Conservation (phyloP, 2,329 filamentous ascomycete genomes). For the Aspergillus pseudonomiae region DNA sequence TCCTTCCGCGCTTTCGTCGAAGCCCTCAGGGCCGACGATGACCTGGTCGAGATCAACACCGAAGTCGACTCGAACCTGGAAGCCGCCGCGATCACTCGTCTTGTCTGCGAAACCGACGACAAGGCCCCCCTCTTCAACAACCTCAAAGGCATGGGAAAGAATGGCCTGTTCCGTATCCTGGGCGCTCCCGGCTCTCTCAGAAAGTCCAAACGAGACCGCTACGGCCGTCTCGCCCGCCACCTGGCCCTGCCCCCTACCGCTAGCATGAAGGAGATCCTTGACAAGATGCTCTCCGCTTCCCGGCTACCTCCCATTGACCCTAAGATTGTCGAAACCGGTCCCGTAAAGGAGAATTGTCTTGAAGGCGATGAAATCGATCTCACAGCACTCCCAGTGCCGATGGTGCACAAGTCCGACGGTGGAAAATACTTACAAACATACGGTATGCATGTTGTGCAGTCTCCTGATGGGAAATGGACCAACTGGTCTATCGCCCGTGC, state of each 20-base stretch:
- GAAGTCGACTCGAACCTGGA: constrained; percentile 50
- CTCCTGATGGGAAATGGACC: constrained; percentile 52
- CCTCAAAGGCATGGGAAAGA: constrained; percentile 45
- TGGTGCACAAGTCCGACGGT: constrained; percentile 51
- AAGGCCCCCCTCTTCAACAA: constrained; percentile 59
- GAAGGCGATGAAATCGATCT: constrained; percentile 48
- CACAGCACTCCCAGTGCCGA: constrained; percentile 44
- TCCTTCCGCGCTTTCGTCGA: constrained; percentile 54
- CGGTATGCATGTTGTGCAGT: constrained; percentile 53
- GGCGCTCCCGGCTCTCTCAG: constrained; percentile 48
- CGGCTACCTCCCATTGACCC: constrained; percentile 35
- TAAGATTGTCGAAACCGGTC: constrained; percentile 38
- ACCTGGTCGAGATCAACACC: constrained; percentile 50
- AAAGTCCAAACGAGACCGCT: constrained; percentile 34
- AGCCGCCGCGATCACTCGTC: constrained; percentile 51
- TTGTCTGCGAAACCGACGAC: constrained; percentile 49
- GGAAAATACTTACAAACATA: constrained; percentile 57
- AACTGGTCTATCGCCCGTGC: constrained; percentile 44
- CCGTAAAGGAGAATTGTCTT: constrained; percentile 49
- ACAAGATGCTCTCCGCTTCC: constrained; percentile 47
- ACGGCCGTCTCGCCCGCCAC: constrained; percentile 48
- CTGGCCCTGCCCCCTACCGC: constrained; percentile 46
- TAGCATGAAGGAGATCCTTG: constrained; percentile 42
- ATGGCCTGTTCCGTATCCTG: constrained; percentile 54
- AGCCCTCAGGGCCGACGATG: constrained; percentile 45